Base-by-base conservation (phyloP, 2,329 filamentous ascomycete species). In the Curvularia verruculosa region DNA sequence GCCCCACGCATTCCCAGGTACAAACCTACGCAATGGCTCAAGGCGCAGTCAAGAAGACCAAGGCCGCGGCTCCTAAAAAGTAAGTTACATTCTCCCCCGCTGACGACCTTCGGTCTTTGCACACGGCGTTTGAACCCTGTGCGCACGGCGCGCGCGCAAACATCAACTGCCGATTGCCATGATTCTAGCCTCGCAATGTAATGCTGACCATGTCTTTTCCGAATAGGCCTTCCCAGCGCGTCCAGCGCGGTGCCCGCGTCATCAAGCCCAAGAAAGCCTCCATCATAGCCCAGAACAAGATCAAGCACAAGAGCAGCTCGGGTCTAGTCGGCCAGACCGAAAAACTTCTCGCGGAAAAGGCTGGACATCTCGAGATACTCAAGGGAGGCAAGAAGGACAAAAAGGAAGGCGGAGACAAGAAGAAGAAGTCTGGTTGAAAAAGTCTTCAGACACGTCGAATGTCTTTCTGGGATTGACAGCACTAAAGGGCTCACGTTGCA, bases 321-420 rank as follows among this genome's bases (percentile, higher is more conserved):
- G 87, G 87, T 0, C 75, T 91, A 39, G 84, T 83, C 3, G 83
- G 83, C 0, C 81, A 85, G 77, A 91, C 88, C n/a, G 89, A 91
- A 70, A 83, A 84, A 59, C 83, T 82, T 60, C 80, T 91, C 9
- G 88, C 87, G 12, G 80, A 85, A 59, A 85, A 85, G 68, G 88
- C 87, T 5, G 89, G 88, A 13, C 88, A 91, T 81, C 69, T 91
- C 69, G 88, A 91, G 74, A 70, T 91, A 68, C 73, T 91, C 68
- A 81, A 81, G 55, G 87, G 87, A 2, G 87, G 87, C 12, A 89
- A 89, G 82, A 88, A 84, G 75, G 77, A 79, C 40, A 72, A 67
- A 62, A 68, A 66, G 47, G 65, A 79, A 68, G 65, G 63, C 59
- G 64, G 49, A 56, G 63, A 59, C 24, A 61, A 61, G 43, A 65